phyloP scores from a whole-genome alignment of 2,329 filamentous ascomycete species.

The Penicillium olsonii region DNA sequence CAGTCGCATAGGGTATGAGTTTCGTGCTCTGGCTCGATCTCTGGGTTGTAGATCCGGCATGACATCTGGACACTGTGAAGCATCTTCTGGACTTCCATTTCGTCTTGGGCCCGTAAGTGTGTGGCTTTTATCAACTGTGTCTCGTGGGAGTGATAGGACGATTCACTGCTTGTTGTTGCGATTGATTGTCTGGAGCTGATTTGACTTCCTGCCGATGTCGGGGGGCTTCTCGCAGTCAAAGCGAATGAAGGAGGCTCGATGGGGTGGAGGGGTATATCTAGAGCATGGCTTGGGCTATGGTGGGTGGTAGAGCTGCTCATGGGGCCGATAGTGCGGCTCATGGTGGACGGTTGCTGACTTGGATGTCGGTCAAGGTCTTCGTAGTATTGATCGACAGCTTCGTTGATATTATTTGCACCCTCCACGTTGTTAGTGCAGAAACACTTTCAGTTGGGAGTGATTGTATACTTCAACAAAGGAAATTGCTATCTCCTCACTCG shows the following conservation, averaged over 20 bases:
- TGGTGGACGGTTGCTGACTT: neutral
- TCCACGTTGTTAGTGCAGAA: slow-evolving; percentile 4
- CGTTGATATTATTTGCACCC: slow-evolving; percentile 5
- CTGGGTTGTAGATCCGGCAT: slow-evolving; percentile 47
- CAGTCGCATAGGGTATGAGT: slow-evolving; percentile 44
- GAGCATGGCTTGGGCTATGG: neutral
- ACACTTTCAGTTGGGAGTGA: neutral
- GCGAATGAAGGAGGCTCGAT: neutral
- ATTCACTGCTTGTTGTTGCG: neutral
- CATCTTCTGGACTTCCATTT: slow-evolving; percentile 48
- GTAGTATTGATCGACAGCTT: slow-evolving; percentile 16
- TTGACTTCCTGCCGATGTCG: neutral
- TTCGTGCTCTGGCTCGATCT: slow-evolving; percentile 52
- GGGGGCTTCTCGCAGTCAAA: neutral
- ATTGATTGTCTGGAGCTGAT: neutral
- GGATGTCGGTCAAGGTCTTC: slow-evolving; percentile 4
- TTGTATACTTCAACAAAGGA: slow-evolving; percentile 11
- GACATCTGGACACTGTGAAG: slow-evolving; percentile 44
- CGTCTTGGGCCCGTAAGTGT: slow-evolving; percentile 41
- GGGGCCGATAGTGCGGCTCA: neutral
- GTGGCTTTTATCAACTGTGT: slow-evolving; percentile 45
- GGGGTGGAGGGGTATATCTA: neutral
- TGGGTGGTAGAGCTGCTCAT: neutral
- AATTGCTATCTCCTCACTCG: neutral
- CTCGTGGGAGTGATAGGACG: slow-evolving; percentile 28